Conservation (phyloP, 208 protist species). For the Trypanosoma mega region DNA sequence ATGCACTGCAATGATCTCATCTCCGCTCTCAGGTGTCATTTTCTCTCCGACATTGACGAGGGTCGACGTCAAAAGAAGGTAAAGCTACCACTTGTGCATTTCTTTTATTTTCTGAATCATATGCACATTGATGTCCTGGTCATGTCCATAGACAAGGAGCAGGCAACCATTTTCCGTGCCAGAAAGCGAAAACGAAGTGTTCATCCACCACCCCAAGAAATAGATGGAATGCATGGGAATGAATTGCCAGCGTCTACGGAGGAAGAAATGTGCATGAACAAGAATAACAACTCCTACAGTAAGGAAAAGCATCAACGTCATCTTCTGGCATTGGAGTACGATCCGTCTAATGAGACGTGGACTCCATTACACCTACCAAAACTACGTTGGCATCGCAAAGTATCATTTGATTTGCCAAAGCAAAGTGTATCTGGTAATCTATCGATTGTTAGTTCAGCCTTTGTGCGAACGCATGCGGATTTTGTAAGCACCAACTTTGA, state of each 20-base stretch:
- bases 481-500: conserved; percentile 2
- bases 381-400: neutral
- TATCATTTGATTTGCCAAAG: neutral
- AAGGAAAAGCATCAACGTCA: too few species aligned
- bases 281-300: too few species aligned
- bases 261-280: too few species aligned
- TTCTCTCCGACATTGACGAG: conserved; percentile 26
- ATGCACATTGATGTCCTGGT: conserved; percentile 22
- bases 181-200: neutral
- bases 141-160: conserved; percentile 11
- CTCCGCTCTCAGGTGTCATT: conserved; percentile 27
- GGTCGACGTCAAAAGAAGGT: conserved; percentile 14
- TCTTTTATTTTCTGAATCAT: conserved; percentile 28
- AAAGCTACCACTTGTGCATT: conserved; percentile 17
- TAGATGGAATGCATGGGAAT: too few species aligned
- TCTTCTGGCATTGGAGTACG: conserved; percentile 53
- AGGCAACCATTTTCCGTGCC: neutral
- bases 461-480: neutral
- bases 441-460: too few species aligned
- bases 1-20: conserved; percentile 58
- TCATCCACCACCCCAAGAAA: neutral
- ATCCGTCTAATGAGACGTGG: conserved; percentile 40
- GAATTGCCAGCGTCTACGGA: too few species aligned
- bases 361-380: conserved; percentile 30
- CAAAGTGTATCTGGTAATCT: too few species aligned